Evolutionary conservation across 2,329 filamentous ascomycete genomes (phyloP), one percentile per base, ranked within the genome.

Genomic region (Colletotrichum coccodes): DNA sequence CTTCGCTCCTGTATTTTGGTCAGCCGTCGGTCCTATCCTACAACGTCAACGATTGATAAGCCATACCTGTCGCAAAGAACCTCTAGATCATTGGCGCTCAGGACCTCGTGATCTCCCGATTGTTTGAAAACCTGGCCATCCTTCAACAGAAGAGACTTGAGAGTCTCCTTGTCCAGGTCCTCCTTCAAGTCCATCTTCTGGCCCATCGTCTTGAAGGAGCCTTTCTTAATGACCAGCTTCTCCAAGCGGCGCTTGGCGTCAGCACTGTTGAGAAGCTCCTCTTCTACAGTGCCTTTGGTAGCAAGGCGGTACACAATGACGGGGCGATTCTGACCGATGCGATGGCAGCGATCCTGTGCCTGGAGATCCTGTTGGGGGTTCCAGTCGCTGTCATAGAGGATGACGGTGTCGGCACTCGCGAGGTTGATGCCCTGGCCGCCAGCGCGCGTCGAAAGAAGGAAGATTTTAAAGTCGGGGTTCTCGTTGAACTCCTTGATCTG

Each of bases 321-420:
- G 0, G 96, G 96, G 3, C 91, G 88, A 0, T 91, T 97, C 79
- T 99, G 96, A 0, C 96, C 96, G 71, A 99, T 98, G 14, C 96
- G 90, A 77, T 99, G 96, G 0, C 94, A 94, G 6, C 96, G 93
- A 76, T 99, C 96, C 80, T 98, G 96, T 0, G 96, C 96, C 77
- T 99, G 96, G 0, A 99, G 85, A 78, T 99, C 96, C 76, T 98
- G 95, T 78, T 99, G 96, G 0, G 96, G 96, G 74, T 99, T 99
- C 90, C 95, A 98, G 75, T 97, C 89, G 3, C 82, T 90, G 79
- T 98, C 95, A 73, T 96, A 98, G 0, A 98, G 85, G 52, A 98
- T 92, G 12, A 98, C 95, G 0, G 95, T 98, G 74, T 98, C 95
- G 0, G 95, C 95, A 1, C 91, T 91, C 0, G 94, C 94, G 0